These are phyloP conservation scores for Austroboletus novae-zelandiae DNA, from an alignment of 1,284 basidiomycete species.

Conservation along the genomic window DNA sequence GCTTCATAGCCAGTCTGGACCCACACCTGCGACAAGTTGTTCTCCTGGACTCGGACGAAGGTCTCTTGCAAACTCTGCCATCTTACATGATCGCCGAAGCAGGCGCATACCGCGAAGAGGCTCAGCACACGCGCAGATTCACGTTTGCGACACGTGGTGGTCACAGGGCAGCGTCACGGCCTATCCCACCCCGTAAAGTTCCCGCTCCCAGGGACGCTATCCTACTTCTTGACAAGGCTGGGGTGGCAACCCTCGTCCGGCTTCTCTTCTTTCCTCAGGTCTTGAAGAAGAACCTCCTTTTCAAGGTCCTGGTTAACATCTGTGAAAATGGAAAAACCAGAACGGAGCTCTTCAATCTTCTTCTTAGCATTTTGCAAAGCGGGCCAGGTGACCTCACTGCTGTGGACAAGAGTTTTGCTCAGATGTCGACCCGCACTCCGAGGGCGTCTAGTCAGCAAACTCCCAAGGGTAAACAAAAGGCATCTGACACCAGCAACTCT, in stretches of 20 bases:
- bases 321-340: slow-evolving; percentile 95
- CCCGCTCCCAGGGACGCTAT: slow-evolving; percentile 80
- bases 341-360: slow-evolving; percentile 88
- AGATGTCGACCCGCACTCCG: slow-evolving; percentile 78
- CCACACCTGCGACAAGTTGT: slow-evolving; percentile 84
- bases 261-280: slow-evolving; percentile 97
- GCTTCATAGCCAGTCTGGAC: slow-evolving; percentile 85
- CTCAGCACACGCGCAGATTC: slow-evolving; percentile 38
- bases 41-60: slow-evolving; percentile 83
- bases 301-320: slow-evolving; percentile 90
- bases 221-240: slow-evolving; percentile 89
- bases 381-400: slow-evolving; percentile 90
- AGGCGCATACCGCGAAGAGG: slow-evolving; percentile 59
- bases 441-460: slow-evolving; percentile 55
- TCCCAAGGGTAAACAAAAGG: slow-evolving; percentile 72
- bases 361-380: slow-evolving; percentile 92
- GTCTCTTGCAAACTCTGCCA: slow-evolving; percentile 76
- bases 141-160: slow-evolving; percentile 36
- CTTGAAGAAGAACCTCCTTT: slow-evolving; percentile 80
- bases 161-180: slow-evolving; percentile 33
- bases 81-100: slow-evolving; percentile 84
- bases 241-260: slow-evolving; percentile 87
- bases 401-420: slow-evolving; percentile 92
- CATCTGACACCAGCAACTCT: slow-evolving; percentile 51
- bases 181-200: slow-evolving; percentile 46